Evolutionary conservation across 2,329 filamentous ascomycete genomes (phyloP), one percentile per base, ranked within the genome.

Genomic region (Botrytis byssoidea): DNA sequence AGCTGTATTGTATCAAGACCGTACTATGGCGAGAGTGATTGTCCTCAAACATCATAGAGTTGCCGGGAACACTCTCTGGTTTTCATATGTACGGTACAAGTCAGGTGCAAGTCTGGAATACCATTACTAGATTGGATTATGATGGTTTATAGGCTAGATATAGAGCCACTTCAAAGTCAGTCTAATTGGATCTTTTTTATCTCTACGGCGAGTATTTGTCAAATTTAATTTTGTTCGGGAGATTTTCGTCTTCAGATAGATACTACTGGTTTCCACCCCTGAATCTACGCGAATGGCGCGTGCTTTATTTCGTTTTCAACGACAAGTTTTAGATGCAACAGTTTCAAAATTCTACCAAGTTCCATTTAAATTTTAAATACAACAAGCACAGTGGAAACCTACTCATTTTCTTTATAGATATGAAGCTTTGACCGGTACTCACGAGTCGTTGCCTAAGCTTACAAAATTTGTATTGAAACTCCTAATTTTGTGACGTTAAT

Each of bases 381-480:
- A 4, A 57, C 1, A 3, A 57, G 29, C 5, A 18, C 14, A 57
- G 14, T 29, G 14, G 4, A 29, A 9, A 18, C 9, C 1, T 29
- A 29, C 51, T 57, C 4, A 4, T 1, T 18, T 8, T 29, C 16
- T 18, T 18, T 3, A 29, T 29, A 18, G 14, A 32, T 8, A 57
- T 18, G 7, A 18, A 18, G 6, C 6, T 29, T 4, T 18, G 0
- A 6, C 51, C n/a, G 7, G 8, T 3, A 8, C 1, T 0, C 51
- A 57, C 14, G 14, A 8, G 8, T 57, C 14, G 3, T 18, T 32
- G 14, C 51, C 14, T 57, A 4, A 32, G n/a, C 51, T 29, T 14
- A 57, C 14, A 55, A 7, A 29, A 18, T 29, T 6, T 18, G n/a
- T 29, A 9, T 57, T 18, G 51, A 18, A 9, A 7, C 14, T 18